phyloP scores from a whole-genome alignment of 805 yeast species.

The Yarrowia keelungensis region DNA sequence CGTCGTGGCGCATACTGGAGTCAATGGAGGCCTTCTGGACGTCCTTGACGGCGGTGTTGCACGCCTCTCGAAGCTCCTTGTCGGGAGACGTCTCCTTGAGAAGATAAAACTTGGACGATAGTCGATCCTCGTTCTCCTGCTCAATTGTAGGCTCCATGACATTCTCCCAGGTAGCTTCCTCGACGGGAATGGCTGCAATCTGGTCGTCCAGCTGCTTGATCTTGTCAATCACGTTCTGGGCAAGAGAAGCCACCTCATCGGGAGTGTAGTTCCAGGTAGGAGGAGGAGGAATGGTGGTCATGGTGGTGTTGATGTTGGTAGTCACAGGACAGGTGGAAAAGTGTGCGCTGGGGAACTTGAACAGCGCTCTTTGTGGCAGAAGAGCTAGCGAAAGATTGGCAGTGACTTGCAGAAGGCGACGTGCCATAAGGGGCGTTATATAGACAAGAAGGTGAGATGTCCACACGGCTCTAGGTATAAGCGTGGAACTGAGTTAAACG shows the following conservation, averaged over 20 bases:
- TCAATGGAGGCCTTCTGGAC: conserved; percentile 67
- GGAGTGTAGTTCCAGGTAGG: conserved; percentile 71
- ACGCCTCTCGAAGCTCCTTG: conserved; percentile 71
- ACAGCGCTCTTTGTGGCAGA: conserved; percentile 13
- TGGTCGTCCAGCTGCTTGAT: conserved; percentile 59
- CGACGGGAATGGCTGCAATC: conserved; percentile 55
- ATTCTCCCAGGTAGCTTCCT: conserved; percentile 62
- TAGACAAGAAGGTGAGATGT: neutral
- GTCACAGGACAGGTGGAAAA: conserved; percentile 11
- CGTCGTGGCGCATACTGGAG: conserved; percentile 67
- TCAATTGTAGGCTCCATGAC: conserved; percentile 62
- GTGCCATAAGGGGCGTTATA: conserved; percentile 24
- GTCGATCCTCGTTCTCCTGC: conserved; percentile 58
- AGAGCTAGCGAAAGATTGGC: conserved; percentile 32
- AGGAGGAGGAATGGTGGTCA: conserved; percentile 40
- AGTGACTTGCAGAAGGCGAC: conserved; percentile 25
- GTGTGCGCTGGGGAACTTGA: conserved; percentile 18
- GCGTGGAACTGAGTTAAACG: neutral
- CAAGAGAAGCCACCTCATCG: conserved; percentile 54
- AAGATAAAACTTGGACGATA: conserved; percentile 63
- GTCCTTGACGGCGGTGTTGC: conserved; percentile 65
- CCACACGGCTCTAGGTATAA: conserved; percentile 9
- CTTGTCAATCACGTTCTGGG: conserved; percentile 56
- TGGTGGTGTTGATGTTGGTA: neutral
- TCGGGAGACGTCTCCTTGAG: conserved; percentile 74